Evolutionary conservation across 2,329 filamentous ascomycete genomes (phyloP).

Genomic region (Fusarium falciforme): DNA sequence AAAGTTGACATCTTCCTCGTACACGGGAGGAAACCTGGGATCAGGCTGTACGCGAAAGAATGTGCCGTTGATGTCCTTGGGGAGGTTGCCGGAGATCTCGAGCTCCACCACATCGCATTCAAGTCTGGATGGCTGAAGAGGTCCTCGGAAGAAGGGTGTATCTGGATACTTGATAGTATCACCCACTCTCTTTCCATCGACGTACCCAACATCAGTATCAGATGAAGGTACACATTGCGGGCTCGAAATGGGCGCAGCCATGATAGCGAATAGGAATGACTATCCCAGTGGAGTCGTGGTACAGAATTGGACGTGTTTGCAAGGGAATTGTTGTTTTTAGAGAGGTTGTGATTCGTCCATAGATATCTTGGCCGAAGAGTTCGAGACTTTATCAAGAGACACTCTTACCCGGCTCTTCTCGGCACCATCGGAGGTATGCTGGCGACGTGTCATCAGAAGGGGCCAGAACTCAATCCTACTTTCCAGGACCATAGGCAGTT

Average conservation of each 20-base stretch:
- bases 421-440: background rate
- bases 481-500: background rate
- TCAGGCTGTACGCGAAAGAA: slow-evolving; percentile 31
- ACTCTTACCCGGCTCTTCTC: background rate
- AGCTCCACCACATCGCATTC: slow-evolving; percentile 13
- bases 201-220: background rate
- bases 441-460: background rate
- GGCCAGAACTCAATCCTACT: background rate
- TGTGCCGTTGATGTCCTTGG: slow-evolving; percentile 16
- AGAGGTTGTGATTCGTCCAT: background rate
- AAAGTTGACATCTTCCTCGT: slow-evolving; percentile 25
- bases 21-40: slow-evolving; percentile 14
- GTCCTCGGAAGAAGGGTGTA: slow-evolving; percentile 4
- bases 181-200: background rate
- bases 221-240: background rate
- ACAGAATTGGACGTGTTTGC: background rate
- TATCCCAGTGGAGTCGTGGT: background rate
- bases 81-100: slow-evolving; percentile 1
- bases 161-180: background rate
- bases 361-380: background rate
- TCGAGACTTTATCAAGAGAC: background rate
- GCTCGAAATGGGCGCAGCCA: background rate
- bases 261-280: background rate
- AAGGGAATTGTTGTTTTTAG: background rate
- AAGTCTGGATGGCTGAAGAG: slow-evolving; percentile 5